Conservation (phyloP, 805 yeast species). For the Pichia exigua region DNA sequence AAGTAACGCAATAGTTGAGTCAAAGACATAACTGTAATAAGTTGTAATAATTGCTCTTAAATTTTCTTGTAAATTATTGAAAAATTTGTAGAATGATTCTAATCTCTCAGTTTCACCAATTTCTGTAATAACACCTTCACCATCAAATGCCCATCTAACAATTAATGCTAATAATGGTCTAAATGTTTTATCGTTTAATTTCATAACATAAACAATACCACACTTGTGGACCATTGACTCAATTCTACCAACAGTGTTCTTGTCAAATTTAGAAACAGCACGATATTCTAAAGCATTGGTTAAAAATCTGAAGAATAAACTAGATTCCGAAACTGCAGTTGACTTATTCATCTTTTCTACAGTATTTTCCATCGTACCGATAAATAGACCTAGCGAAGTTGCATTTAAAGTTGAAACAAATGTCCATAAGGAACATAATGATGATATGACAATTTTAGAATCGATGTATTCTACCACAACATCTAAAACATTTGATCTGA, state of each 20-base stretch:
- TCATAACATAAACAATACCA: conserved; percentile 73
- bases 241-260: conserved; percentile 69
- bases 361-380: conserved; percentile 57
- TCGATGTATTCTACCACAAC: conserved; percentile 63
- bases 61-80: conserved; percentile 74
- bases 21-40: conserved; percentile 80
- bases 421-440: conserved; percentile 60
- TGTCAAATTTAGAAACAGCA: conserved; percentile 49
- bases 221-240: conserved; percentile 70
- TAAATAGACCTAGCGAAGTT: conserved; percentile 56
- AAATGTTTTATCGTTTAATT: conserved; percentile 87
- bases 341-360: conserved; percentile 67
- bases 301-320: conserved; percentile 60
- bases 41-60: conserved; percentile 82
- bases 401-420: conserved; percentile 31
- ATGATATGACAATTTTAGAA: conserved; percentile 49
- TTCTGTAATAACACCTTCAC: conserved; percentile 49
- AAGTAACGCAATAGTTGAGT: conserved; percentile 55
- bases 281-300: conserved; percentile 67
- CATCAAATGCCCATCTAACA: conserved; percentile 88
- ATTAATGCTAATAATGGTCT: conserved; percentile 84
- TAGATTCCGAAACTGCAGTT: conserved; percentile 63
- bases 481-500: conserved; percentile 56
- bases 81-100: conserved; percentile 75
- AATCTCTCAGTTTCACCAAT: conserved; percentile 51